These are phyloP conservation scores for Fraxinus americana DNA, from an alignment of 257 asterid genomes.

Conservation along the genomic window DNA sequence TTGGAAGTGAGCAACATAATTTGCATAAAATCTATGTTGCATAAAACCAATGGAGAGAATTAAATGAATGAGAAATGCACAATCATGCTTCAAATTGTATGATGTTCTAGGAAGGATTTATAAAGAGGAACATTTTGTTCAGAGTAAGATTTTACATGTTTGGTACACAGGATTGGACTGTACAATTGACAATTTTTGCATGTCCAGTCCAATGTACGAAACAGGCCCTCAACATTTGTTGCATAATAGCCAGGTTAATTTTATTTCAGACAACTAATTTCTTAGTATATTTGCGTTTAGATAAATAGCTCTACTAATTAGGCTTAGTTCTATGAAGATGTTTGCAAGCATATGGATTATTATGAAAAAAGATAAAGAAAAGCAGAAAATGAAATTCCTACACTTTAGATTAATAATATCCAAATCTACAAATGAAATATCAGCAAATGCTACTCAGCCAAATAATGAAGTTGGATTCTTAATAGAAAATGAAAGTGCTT, in stretches of 20 bases:
- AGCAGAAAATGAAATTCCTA: background rate
- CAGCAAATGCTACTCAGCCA: background rate
- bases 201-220: background rate
- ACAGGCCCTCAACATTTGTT: background rate
- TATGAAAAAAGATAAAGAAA: too few species aligned
- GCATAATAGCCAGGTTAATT: too few species aligned
- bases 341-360: background rate
- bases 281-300: too few species aligned
- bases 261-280: too few species aligned
- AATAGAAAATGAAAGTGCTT: background rate
- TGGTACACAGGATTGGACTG: background rate
- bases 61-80: background rate
- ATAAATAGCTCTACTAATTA: background rate
- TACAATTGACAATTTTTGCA: background rate
- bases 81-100: background rate
- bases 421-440: too few species aligned
- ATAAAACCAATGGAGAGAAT: background rate
- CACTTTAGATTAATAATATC: too few species aligned
- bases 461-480: background rate
- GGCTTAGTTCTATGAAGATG: background rate
- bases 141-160: background rate
- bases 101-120: background rate
- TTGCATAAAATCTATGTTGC: background rate
- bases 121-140: background rate
- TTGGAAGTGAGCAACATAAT: background rate